Evolutionary conservation across 2,329 filamentous ascomycete species (phyloP), one percentile per base, ranked within the genome.

Genomic region (Claviceps citrina): DNA sequence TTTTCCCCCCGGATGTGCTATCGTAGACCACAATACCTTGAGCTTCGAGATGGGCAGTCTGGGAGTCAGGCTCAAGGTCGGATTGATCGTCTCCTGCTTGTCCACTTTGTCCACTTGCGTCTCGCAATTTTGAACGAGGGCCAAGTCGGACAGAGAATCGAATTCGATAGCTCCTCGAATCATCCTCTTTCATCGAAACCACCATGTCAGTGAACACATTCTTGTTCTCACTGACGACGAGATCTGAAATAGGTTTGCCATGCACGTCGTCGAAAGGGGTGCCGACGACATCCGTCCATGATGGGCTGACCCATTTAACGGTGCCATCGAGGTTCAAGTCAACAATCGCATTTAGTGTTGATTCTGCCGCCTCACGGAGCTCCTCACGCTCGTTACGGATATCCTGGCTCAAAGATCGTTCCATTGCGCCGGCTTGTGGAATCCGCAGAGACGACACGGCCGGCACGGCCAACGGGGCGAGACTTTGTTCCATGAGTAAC

Each of bases 11-110:
- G 28, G 85, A 84, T 10, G 81, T 74, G 45, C 82, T 78, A 58
- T 96, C 87, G 57, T 94, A 96, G 6, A 96, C 85, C 81, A 96
- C 93, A 54, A 98, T 98, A 18, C 91, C 91, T 61, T 98, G 91
- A 6, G 84, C 93, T 63, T 98, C 93, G 44, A 98, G 72, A 46
- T 86, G 81, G 44, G 94, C 69, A 30, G 76, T 46, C 41, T 59
- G 68, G 42, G 50, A 46, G 36, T 53, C 47, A 37, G 43, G 60
- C 54, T 40, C 63, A 55, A 20, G 63, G 52, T 36, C n/a, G 20
- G 56, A 50, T 32, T 60, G 60, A 22, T 57, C 52, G 35, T 64
- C 59, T 43, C 60, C 54, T 27, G 6, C 33, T 12, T n/a, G n/a
- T n/a, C n/a, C n/a, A 64, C 50, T 25, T 56, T n/a, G n/a, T n/a